Evolutionary conservation across 306 rosid species (phyloP).

Genomic region (Benincasa hispida): DNA sequence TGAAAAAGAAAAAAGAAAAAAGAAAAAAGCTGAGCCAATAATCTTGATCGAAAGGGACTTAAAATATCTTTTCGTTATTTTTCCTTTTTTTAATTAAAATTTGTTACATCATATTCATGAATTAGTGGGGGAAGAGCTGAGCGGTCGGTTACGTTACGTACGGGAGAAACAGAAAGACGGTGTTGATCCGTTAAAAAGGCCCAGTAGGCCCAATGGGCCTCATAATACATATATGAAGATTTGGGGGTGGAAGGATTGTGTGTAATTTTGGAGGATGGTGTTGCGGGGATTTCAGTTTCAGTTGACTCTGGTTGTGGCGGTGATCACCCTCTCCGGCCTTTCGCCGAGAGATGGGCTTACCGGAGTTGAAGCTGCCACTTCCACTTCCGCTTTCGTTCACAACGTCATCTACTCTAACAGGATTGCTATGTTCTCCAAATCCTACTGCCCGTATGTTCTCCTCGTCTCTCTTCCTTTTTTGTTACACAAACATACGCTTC

Average conservation of each 20-base stretch:
- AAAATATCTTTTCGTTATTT: too few relatives aligned
- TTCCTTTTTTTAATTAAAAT: not conserved
- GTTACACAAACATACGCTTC: not conserved
- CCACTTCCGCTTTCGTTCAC: slow-evolving; percentile 66
- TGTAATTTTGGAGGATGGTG: slow-evolving; percentile 1
- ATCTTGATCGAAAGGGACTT: too few relatives aligned
- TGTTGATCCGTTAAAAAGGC: too few relatives aligned
- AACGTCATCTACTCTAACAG: slow-evolving; percentile 69
- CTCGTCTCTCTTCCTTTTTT: not conserved
- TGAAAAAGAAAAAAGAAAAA: too few relatives aligned
- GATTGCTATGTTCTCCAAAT: slow-evolving; percentile 76
- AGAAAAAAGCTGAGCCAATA: too few relatives aligned
- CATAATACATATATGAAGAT: too few relatives aligned
- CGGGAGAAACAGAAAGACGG: not conserved
- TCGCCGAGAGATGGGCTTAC: slow-evolving; percentile 8
- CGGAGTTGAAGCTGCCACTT: slow-evolving; percentile 31
- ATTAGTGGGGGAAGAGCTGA: not conserved
- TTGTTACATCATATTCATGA: not conserved
- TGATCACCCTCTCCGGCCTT: slow-evolving; percentile 1
- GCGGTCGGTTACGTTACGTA: not conserved
- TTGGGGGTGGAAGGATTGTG: not conserved
- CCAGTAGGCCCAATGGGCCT: slow-evolving; percentile 5
- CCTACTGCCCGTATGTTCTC: slow-evolving; percentile 70
- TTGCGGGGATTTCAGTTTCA: slow-evolving; percentile 3
- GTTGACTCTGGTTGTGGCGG: slow-evolving; percentile 8